Evolutionary conservation across 2,329 filamentous ascomycete species (phyloP).

Genomic region (Fusarium sp.): DNA sequence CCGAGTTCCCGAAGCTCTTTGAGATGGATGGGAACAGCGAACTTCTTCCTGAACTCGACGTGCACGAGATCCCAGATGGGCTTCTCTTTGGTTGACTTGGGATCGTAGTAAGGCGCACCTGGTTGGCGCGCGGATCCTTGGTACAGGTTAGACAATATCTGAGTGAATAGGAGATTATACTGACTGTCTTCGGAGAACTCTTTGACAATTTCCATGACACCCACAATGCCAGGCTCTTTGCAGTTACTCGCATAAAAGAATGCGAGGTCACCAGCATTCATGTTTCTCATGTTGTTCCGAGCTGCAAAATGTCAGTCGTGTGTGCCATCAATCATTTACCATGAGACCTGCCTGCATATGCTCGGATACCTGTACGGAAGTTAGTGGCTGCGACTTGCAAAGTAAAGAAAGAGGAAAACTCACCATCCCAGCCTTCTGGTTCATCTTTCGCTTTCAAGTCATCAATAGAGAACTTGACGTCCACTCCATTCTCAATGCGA

Average conservation of each 20-base stretch:
- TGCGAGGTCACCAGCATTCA: conserved; percentile 91
- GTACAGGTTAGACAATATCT: rapidly evolving
- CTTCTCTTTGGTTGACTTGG: conserved; percentile 72
- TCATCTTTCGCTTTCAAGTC: conserved; percentile 80
- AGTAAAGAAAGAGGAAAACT: conserved; percentile 44
- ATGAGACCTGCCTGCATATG: conserved; percentile 60
- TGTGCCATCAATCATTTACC: rapidly evolving
- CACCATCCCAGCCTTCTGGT: conserved; percentile 94
- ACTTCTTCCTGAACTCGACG: conserved; percentile 89
- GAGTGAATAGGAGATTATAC: conserved; percentile 40
- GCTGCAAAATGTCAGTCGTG: conserved; percentile 60
- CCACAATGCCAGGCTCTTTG: conserved; percentile 89
- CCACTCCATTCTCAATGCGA: conserved; percentile 86
- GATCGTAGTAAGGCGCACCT: conserved; percentile 82
- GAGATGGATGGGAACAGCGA: conserved; percentile 78
- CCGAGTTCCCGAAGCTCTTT: conserved; percentile 79
- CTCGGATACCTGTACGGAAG: conserved; percentile 60
- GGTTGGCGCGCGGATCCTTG: conserved; percentile 54
- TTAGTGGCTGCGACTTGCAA: conserved; percentile 9
- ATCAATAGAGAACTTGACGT: conserved; percentile 95
- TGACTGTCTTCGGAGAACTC: conserved; percentile 86
- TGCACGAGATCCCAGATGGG: conserved; percentile 88
- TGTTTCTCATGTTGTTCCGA: conserved; percentile 89
- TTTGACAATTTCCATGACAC: conserved; percentile 88
- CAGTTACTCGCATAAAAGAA: conserved; percentile 99